These are phyloP conservation scores for Pueraria montana DNA, from an alignment of 306 rosid species.

Conservation along the genomic window DNA sequence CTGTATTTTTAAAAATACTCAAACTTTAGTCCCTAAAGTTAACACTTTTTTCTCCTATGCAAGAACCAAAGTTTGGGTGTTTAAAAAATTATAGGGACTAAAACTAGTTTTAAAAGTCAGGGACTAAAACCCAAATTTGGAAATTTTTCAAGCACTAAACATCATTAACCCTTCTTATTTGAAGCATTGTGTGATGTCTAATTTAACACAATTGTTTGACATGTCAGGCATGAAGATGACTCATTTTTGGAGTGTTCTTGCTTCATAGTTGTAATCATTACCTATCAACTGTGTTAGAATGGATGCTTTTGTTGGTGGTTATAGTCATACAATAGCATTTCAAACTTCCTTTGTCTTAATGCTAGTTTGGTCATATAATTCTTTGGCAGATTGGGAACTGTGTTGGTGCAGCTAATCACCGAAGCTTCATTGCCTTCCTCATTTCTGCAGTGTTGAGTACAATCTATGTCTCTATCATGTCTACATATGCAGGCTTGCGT, in stretches of 20 bases:
- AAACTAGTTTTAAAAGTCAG: neutral
- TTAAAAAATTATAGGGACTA: neutral
- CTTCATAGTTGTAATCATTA: conserved; percentile 12
- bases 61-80: neutral
- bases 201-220: neutral
- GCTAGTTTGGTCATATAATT: conserved; percentile 43
- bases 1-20: neutral
- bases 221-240: neutral
- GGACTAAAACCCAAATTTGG: neutral
- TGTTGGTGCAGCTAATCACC: conserved; percentile 95
- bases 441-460: conserved; percentile 80
- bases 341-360: conserved; percentile 22
- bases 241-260: neutral
- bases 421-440: conserved; percentile 82
- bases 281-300: conserved; percentile 18
- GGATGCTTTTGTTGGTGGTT: neutral
- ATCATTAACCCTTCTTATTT: neutral
- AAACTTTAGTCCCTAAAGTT: neutral
- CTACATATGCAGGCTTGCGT: conserved; percentile 61
- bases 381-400: conserved; percentile 95
- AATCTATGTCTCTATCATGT: conserved; percentile 71
- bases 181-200: neutral
- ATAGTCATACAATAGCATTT: conserved; percentile 6
- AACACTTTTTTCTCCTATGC: neutral
- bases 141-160: neutral